A percentile compares a stretch with the other conserved stretches of the same genome.
phyloP scores from a whole-genome alignment of 1,284 basidiomycete species.

The Rhizopogon parksii region DNA sequence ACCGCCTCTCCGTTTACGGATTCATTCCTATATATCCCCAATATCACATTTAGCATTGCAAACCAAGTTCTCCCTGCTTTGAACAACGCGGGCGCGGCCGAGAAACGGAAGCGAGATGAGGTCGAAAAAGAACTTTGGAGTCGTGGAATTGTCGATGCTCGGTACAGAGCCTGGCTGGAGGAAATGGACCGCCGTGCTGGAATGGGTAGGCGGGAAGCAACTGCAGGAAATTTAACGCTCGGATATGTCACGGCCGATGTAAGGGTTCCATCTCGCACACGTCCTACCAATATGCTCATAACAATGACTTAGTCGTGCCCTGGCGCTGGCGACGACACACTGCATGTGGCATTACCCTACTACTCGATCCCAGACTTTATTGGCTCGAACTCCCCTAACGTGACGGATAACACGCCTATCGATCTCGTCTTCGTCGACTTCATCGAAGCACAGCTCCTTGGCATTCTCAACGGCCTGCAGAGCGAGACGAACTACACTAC shows the following conservation, averaged over 20 bases:
- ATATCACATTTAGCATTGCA: constrained; percentile 43
- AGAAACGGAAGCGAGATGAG: constrained; percentile 29
- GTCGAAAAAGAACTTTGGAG: constrained; percentile 38
- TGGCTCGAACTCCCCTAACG: constrained; percentile 45
- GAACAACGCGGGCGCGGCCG: constrained; percentile 40
- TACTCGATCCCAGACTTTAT: constrained; percentile 51
- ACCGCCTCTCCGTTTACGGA: constrained; percentile 63
- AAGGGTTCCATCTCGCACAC: constrained; percentile 19
- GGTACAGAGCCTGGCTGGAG: constrained; percentile 48
- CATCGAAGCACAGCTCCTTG: constrained; percentile 46
- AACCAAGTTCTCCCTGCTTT: constrained; percentile 47
- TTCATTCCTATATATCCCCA: constrained; percentile 51
- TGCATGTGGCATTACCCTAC: constrained; percentile 53
- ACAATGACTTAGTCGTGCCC: constrained; percentile 47
- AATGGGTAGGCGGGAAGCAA: constrained; percentile 22
- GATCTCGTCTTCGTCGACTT: constrained; percentile 71
- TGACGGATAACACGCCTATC: constrained; percentile 43
- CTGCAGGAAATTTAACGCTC: constrained; percentile 42
- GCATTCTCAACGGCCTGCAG: constrained; percentile 50
- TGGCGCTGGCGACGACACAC: constrained; percentile 63
- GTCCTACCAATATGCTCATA: not conserved
- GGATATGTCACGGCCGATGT: constrained; percentile 74
- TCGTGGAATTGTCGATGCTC: constrained; percentile 44
- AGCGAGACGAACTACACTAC: constrained; percentile 42
- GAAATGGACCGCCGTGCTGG: constrained; percentile 42